Base-by-base conservation (phyloP, 805 yeast species). In the Kuraishia piskuri region DNA sequence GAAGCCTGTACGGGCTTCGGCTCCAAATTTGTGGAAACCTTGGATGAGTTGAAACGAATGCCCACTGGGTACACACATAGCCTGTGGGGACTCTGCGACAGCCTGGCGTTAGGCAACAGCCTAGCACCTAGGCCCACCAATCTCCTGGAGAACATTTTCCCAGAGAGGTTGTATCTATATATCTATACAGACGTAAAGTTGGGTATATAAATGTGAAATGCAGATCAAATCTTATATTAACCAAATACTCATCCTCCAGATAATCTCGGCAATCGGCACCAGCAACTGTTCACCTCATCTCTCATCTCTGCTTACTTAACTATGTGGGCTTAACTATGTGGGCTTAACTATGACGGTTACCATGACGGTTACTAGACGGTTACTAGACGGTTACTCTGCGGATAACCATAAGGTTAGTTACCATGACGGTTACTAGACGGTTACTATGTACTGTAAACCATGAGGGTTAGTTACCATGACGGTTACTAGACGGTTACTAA, bases 1-100 rank as follows among this genome's bases (percentile, higher is more conserved):
- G 40, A 5, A 5, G 9, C 14, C 4, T 31, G n/a, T 5, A 12
- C 40, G 17, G 17, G 3, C 3, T 31, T 31, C 40, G 14, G n/a
- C n/a, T n/a, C 40, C 17, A 7, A 4, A 10, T 14, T 3, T 31
- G 8, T 31, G 17, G 40, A 3, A 12, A 31, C 17, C 17, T 31
- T 31, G 40, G 40, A 12, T 3, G 40, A 31, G 40, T 31, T 31
- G 40, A 31, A 31, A 14, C 40, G 40, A 31, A 31, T 31, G 14
- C n/a, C 4, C 40, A 14, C 40, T 12, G 40, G 40, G 17, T 31
- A 12, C 17, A 31, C 40, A 12, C n/a, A 4, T 12, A 12, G 40
- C 40, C 8, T 31, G 68, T 3, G n/a, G 17, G 14, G n/a, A 31
- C 40, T 31, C 40, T 6, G 8, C 40, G 14, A 31, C 17, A 31